Evolutionary conservation across 208 protist species (phyloP), one percentile per base, ranked within the genome.

Genomic region (Leishmania tarentolae): DNA sequence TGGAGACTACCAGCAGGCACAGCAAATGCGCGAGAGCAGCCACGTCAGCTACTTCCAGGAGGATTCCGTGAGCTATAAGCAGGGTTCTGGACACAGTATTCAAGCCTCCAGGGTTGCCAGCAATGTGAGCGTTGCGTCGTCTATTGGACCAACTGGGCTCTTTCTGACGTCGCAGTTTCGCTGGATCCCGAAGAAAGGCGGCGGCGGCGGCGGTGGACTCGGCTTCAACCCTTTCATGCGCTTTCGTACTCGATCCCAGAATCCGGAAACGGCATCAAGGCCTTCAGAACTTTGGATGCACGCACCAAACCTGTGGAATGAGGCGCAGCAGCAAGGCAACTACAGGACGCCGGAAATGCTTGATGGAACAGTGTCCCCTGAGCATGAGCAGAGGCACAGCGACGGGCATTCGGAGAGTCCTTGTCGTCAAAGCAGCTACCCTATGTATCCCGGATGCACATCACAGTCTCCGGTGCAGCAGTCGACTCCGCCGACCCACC

Each of bases 181-280:
- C 24, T 90, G 87, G 87, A 75, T 88, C 31, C 87, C 87, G n/a
- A 78, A 80, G 37, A 71, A 76, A 8, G 78, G 84, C 31, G 82
- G 82, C 21, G 80, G 71, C 59, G 86, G 83, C 15, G 82, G 82
- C 21, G 80, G 71, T 52, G 86, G 83, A 6, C 76, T 80, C 3
- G 79, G 86, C 52, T 86, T 82, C 72, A 89, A 86, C 80, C 82
- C 86, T 0, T 84, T 89, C 61, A 72, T 56, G 63, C 50, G 50
- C 13, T 82, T 82, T 31, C 76, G 72, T 13, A 50, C 24, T 19
- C 17, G 19, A 13, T 9, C 9, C 17, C 35, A 46, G 35, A n/a
- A 6, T 5, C 13, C 2, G 46, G 2, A 7, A 46, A 31, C 17
- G 31, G 50, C 47, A 19, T n/a, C 6, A 13, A 37, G 19, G 19